Conservation (phyloP, 495 filamentous ascomycete genomes). For the Penicillium flavigenum region DNA sequence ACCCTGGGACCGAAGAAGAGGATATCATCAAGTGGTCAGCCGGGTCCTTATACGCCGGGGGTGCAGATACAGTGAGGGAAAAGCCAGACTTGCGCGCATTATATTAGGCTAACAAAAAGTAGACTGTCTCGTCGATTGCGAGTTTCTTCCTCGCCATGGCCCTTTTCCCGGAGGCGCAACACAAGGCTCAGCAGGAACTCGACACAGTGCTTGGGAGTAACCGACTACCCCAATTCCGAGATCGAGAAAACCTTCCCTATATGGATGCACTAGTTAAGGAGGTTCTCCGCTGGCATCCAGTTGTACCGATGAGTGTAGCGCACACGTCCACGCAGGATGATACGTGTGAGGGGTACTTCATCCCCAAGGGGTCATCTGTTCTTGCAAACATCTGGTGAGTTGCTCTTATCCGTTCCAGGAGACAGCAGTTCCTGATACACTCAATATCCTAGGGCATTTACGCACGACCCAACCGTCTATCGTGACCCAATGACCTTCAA, state of each 20-base stretch:
- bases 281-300: slow-evolving; percentile 43
- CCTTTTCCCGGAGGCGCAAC: slow-evolving; percentile 46
- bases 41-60: slow-evolving; percentile 55
- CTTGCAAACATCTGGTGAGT: slow-evolving; percentile 47
- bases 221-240: slow-evolving; percentile 25
- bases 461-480: slow-evolving; percentile 25
- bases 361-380: slow-evolving; percentile 49
- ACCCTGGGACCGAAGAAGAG: slow-evolving; percentile 30
- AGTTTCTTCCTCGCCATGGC: slow-evolving; percentile 48
- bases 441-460: slow-evolving; percentile 29
- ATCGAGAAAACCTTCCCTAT: slow-evolving; percentile 38
- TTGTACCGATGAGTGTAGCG: slow-evolving; percentile 45
- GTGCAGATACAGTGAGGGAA: slow-evolving; percentile 50
- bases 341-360: slow-evolving; percentile 50
- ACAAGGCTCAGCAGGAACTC: slow-evolving; percentile 56
- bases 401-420: neutral
- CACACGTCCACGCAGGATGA: slow-evolving; percentile 57
- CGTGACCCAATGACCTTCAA: slow-evolving; percentile 25
- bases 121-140: slow-evolving; percentile 33
- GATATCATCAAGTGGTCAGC: slow-evolving; percentile 46
- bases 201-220: slow-evolving; percentile 47
- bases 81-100: neutral
- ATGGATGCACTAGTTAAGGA: slow-evolving; percentile 44
- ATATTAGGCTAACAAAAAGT: neutral
- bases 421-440: neutral